Evolutionary conservation across 2,329 filamentous ascomycete genomes (phyloP).

Genomic region (Sporothrix brasiliensis): DNA sequence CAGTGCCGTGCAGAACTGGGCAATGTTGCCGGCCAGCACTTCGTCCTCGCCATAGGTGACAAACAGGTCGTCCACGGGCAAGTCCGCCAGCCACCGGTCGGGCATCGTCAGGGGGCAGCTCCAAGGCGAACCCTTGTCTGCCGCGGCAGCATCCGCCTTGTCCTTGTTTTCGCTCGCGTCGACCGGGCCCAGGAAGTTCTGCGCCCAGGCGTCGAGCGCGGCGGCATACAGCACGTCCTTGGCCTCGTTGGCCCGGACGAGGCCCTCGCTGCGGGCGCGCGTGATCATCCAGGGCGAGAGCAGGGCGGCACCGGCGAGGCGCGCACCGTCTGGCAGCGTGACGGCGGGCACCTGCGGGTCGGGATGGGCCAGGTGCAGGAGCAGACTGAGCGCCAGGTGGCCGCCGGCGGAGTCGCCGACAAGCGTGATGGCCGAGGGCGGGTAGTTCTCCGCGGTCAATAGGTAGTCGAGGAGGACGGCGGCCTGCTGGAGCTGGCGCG

Average conservation of each 20-base stretch:
- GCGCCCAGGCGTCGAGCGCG: slow-evolving; percentile 25
- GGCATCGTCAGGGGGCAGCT: slow-evolving; percentile 20
- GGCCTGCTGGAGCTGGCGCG: slow-evolving; percentile 29
- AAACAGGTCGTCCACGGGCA: slow-evolving; percentile 28
- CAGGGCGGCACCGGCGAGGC: slow-evolving; percentile 25
- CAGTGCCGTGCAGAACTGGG: slow-evolving; percentile 1
- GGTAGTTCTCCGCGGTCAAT: neutral
- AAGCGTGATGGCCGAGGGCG: slow-evolving; percentile 18
- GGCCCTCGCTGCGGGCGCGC: slow-evolving; percentile 1
- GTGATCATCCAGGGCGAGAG: slow-evolving; percentile 27
- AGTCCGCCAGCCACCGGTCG: slow-evolving; percentile 23
- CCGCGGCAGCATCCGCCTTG: neutral
- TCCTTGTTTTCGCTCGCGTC: neutral
- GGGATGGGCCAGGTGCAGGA: slow-evolving; percentile 29
- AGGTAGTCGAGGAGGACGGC: slow-evolving; percentile 22
- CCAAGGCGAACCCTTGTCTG: slow-evolving; percentile 14
- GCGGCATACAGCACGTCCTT: slow-evolving; percentile 15
- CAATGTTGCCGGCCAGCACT: slow-evolving; percentile 2
- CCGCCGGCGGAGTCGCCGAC: slow-evolving; percentile 29
- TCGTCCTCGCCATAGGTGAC: slow-evolving; percentile 28
- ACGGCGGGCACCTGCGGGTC: slow-evolving; percentile 19
- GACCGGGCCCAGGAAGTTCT: slow-evolving; percentile 17
- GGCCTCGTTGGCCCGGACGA: slow-evolving; percentile 3
- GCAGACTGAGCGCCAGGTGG: slow-evolving; percentile 24
- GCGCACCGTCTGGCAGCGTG: neutral